Evolutionary conservation across 2,329 filamentous ascomycete genomes (phyloP).

Genomic region (Beauveria caledonica): DNA sequence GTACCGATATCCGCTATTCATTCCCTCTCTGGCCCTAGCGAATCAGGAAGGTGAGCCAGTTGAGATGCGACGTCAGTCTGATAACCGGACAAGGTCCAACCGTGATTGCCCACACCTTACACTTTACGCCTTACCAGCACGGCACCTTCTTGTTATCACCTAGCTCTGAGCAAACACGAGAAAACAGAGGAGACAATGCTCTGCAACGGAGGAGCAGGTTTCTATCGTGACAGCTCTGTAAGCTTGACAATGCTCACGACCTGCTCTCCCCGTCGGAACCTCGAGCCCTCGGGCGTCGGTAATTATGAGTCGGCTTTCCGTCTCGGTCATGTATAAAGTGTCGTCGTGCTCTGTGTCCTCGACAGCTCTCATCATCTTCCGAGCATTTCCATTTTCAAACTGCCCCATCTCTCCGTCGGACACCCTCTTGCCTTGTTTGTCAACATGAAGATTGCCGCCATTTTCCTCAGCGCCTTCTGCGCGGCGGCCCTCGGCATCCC

Average conservation of each 20-base stretch:
- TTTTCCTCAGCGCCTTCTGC: neutral
- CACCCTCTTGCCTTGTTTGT: neutral
- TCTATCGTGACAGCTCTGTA: neutral
- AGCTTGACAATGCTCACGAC: neutral
- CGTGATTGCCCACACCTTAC: no score
- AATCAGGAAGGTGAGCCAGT: neutral
- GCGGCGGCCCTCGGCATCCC: conserved; percentile 3
- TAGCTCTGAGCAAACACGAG: neutral
- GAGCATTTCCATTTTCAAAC: neutral
- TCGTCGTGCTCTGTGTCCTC: neutral
- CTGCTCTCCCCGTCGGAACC: neutral
- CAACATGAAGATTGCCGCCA: conserved; percentile 1
- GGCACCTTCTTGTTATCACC: conserved; percentile 1
- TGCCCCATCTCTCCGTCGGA: neutral
- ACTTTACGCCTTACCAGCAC: no score
- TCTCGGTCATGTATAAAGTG: neutral
- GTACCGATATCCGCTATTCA: neutral
- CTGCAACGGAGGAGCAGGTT: neutral
- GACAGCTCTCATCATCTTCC: no score
- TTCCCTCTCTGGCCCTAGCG: neutral
- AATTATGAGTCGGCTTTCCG: no score
- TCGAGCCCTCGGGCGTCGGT: neutral
- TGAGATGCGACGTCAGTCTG: neutral
- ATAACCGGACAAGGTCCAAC: neutral
- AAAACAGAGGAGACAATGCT: neutral